These are phyloP conservation scores for Amauroascus niger DNA, from an alignment of 2,329 filamentous ascomycete genomes.

Conservation along the genomic window DNA sequence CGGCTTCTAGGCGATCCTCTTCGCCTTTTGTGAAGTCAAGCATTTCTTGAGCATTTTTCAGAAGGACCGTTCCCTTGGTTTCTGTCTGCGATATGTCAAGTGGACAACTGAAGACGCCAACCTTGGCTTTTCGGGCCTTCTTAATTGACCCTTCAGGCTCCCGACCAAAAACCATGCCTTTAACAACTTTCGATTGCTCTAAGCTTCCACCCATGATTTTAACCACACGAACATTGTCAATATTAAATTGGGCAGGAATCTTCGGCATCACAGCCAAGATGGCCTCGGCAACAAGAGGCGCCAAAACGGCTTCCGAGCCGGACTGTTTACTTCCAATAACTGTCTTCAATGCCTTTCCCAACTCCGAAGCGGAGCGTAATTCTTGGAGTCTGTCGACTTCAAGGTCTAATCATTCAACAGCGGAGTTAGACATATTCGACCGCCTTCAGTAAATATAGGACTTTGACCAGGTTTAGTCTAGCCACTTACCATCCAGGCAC, in stretches of 20 bases:
- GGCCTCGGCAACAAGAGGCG: slow-evolving; percentile 74
- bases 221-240: slow-evolving; percentile 96
- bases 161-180: slow-evolving; percentile 96
- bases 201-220: slow-evolving; percentile 99
- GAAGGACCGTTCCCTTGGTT: slow-evolving; percentile 93
- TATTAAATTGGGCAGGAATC: slow-evolving; percentile 92
- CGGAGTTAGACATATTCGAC: background rate
- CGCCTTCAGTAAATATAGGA: background rate
- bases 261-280: slow-evolving; percentile 84
- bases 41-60: slow-evolving; percentile 98
- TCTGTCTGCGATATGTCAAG: slow-evolving; percentile 95
- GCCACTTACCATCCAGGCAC: slow-evolving; percentile 57
- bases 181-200: slow-evolving; percentile 87
- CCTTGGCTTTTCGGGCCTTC: slow-evolving; percentile 86
- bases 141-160: slow-evolving; percentile 88
- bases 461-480: background rate
- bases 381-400: slow-evolving; percentile 84
- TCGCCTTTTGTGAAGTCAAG: slow-evolving; percentile 96
- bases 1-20: slow-evolving; percentile 78
- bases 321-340: slow-evolving; percentile 96
- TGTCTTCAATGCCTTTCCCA: slow-evolving; percentile 90
- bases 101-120: slow-evolving; percentile 90
- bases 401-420: slow-evolving; percentile 48
- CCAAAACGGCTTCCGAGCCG: slow-evolving; percentile 81
- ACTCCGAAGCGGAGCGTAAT: slow-evolving; percentile 66